Evolutionary conservation across 257 asterid genomes (phyloP).

Genomic region (Lycium ferocissimum): DNA sequence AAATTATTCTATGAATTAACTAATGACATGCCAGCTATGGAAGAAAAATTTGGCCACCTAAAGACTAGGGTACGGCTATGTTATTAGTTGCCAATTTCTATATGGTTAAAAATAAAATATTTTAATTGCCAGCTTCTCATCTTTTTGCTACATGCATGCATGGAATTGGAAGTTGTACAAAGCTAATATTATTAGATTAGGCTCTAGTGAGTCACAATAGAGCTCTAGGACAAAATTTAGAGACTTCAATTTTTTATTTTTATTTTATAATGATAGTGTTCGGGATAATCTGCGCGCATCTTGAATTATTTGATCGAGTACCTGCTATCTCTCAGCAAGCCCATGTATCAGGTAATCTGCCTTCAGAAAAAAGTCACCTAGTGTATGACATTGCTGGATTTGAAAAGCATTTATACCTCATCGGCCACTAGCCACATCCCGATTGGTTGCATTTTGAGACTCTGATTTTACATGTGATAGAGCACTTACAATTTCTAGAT

Average conservation of each 20-base stretch:
- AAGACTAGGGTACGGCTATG: neutral
- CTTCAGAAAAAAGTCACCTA: neutral
- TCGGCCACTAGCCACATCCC: neutral
- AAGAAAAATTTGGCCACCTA: slow-evolving; percentile 21
- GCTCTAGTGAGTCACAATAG: too few relatives aligned
- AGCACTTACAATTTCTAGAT: neutral
- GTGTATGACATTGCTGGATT: neutral
- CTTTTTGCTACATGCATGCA: slow-evolving; percentile 16
- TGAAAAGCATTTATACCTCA: neutral
- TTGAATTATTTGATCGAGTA: neutral
- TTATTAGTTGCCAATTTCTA: neutral
- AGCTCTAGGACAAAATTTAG: neutral
- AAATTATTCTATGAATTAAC: neutral
- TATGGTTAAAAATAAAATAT: neutral
- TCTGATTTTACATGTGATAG: neutral
- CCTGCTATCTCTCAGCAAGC: neutral
- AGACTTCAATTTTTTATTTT: neutral
- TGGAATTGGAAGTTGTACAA: neutral
- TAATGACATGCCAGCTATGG: slow-evolving; percentile 15
- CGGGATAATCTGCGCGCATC: too few relatives aligned
- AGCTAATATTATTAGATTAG: neutral
- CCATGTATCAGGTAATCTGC: neutral
- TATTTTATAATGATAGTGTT: too few relatives aligned
- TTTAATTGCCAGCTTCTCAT: neutral
- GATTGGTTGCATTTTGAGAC: neutral